Conservation (phyloP, 2,329 filamentous ascomycete genomes). For the Beauveria pseudobassiana region DNA sequence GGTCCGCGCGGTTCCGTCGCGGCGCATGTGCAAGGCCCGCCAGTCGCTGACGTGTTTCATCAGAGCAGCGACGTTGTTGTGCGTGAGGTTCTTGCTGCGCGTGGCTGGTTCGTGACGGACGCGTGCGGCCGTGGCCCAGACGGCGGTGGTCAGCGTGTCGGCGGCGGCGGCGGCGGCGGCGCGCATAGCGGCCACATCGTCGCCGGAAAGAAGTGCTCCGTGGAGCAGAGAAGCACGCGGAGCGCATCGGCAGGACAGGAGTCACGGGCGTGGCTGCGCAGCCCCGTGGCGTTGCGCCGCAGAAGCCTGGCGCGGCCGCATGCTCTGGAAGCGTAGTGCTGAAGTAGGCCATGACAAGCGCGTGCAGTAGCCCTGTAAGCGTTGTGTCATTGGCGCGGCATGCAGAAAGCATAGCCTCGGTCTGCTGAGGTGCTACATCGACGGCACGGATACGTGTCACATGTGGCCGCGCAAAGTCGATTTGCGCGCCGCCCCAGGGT, state of each 20-base stretch:
- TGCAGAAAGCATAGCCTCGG: constrained; percentile 27
- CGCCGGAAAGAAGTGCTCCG: constrained; percentile 24
- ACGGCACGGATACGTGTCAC: constrained; percentile 30
- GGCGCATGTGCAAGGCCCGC: constrained; percentile 30
- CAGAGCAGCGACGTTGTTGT: constrained; percentile 36
- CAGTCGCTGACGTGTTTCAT: constrained; percentile 37
- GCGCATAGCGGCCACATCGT: constrained; percentile 11
- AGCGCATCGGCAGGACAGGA: constrained; percentile 20
- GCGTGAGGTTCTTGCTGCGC: constrained; percentile 27
- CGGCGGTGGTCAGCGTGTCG: constrained; percentile 13
- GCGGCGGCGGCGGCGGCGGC: constrained; percentile 19
- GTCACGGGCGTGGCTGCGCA: constrained; percentile 30
- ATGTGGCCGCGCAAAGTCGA: constrained; percentile 29
- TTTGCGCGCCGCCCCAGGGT: constrained; percentile 31
- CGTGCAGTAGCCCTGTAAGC: constrained; percentile 42
- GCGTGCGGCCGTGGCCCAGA: constrained; percentile 36
- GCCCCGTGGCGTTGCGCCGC: constrained; percentile 34
- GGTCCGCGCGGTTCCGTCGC: constrained; percentile 34
- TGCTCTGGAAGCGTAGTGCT: constrained; percentile 27
- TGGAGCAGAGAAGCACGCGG: constrained; percentile 32
- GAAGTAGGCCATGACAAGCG: constrained; percentile 35
- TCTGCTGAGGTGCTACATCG: constrained; percentile 22
- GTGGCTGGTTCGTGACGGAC: constrained; percentile 29
- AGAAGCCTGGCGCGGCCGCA: constrained; percentile 26
- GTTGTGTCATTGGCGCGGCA: constrained; percentile 36